phyloP scores from a whole-genome alignment of 202 grass and related monocot genomes.

The Miscanthus sacchariflorus region DNA sequence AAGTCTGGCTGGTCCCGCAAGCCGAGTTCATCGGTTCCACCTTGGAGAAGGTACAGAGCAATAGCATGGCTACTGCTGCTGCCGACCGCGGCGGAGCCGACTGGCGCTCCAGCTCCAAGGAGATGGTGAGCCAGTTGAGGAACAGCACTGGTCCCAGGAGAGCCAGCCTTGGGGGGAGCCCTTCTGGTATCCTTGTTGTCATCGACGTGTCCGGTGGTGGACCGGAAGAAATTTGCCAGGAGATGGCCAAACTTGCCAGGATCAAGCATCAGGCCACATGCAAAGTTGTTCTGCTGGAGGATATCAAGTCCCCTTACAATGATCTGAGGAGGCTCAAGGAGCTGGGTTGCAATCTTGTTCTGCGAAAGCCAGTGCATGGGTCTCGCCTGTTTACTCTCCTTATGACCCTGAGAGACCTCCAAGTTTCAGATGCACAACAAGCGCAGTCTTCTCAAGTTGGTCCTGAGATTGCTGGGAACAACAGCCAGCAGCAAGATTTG shows the following conservation, averaged over 20 bases:
- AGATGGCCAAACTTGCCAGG: constrained; percentile 21
- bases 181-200: constrained; percentile 48
- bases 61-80: neutral
- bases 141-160: neutral
- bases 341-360: constrained; percentile 43
- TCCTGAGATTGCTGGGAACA: neutral
- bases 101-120: constrained; percentile 44
- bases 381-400: constrained; percentile 57
- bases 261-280: constrained; percentile 46
- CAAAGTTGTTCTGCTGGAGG: constrained; percentile 61
- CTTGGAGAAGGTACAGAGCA: constrained; percentile 37
- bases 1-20: constrained; percentile 54
- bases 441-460: neutral
- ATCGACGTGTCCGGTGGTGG: constrained; percentile 50
- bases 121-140: constrained; percentile 45
- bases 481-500: constrained; percentile 10
- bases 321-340: constrained; percentile 44
- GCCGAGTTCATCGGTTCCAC: constrained; percentile 46
- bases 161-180: neutral
- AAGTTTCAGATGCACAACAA: constrained; percentile 31
- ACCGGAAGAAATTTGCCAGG: constrained; percentile 13
- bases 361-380: constrained; percentile 75
- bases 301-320: constrained; percentile 43
- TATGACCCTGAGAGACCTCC: constrained; percentile 54
- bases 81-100: neutral